A percentile compares a stretch with the other conserved stretches of the same genome.
phyloP scores from a whole-genome alignment of 1,284 basidiomycete genomes.

The Pseudozyma sp. region DNA sequence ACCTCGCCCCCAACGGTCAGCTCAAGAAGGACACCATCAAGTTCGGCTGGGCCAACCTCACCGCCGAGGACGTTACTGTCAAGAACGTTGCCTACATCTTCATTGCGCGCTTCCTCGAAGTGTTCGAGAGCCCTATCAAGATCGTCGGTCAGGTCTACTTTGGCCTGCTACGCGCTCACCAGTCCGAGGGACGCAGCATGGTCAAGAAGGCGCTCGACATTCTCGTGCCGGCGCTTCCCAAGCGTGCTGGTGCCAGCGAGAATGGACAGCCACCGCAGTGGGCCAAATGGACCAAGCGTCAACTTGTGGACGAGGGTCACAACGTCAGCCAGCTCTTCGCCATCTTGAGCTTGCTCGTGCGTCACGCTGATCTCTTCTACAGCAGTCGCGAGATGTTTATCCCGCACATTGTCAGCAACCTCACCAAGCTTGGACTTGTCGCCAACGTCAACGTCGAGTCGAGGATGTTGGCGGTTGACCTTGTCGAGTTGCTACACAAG shows the following conservation, averaged over 20 bases:
- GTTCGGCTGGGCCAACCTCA: slow-evolving; percentile 91
- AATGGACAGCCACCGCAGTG: slow-evolving; percentile 79
- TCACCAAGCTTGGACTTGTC: slow-evolving; percentile 87
- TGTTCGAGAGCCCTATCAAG: slow-evolving; percentile 90
- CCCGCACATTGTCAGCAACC: slow-evolving; percentile 91
- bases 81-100: slow-evolving; percentile 94
- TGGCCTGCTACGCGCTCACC: slow-evolving; percentile 85
- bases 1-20: slow-evolving; percentile 76
- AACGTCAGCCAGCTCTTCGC: slow-evolving; percentile 82
- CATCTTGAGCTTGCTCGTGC: slow-evolving; percentile 91
- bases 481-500: slow-evolving; percentile 70
- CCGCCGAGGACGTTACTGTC: slow-evolving; percentile 84
- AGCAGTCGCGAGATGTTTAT: slow-evolving; percentile 92
- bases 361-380: slow-evolving; percentile 92
- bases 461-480: slow-evolving; percentile 73
- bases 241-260: slow-evolving; percentile 70
- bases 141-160: slow-evolving; percentile 95
- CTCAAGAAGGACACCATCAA: slow-evolving; percentile 94
- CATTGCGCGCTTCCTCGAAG: slow-evolving; percentile 92
- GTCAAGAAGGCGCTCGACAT: slow-evolving; percentile 90
- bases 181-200: slow-evolving; percentile 79
- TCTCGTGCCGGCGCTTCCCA: slow-evolving; percentile 84
- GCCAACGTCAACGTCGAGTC: slow-evolving; percentile 79
- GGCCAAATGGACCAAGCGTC: slow-evolving; percentile 87
- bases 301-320: slow-evolving; percentile 89